Evolutionary conservation across 169 alveolate species (phyloP).

Genomic region (Blepharisma undulans): DNA sequence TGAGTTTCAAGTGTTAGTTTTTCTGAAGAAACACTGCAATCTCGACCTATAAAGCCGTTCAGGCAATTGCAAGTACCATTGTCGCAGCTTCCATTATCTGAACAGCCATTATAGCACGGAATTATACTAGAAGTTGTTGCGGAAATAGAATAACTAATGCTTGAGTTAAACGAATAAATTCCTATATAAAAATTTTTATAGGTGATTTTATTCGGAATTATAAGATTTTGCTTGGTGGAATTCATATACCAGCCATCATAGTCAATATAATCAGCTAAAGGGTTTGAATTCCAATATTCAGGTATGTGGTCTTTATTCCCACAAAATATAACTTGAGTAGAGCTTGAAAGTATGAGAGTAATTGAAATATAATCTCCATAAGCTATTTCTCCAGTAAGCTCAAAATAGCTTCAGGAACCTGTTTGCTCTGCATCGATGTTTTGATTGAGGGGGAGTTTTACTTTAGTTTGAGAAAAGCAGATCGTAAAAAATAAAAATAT

Average conservation of each 20-base stretch:
- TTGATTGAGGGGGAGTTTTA: background rate
- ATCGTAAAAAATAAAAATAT: background rate
- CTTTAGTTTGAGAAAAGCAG: background rate
- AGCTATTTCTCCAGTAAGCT: background rate
- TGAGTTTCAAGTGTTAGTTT: background rate
- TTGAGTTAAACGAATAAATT: background rate
- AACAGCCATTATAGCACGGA: background rate
- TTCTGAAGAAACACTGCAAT: background rate
- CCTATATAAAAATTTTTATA: background rate
- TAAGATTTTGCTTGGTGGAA: background rate
- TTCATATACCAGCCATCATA: background rate
- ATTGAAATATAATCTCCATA: background rate
- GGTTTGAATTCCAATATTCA: background rate
- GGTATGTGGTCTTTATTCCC: background rate
- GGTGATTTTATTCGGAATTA: background rate
- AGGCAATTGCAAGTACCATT: background rate
- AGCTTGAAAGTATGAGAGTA: background rate
- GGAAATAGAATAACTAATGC: background rate
- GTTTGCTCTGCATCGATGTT: background rate
- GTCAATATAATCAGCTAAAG: background rate
- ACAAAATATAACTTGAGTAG: background rate
- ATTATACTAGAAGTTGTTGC: background rate
- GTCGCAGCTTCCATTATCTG: background rate
- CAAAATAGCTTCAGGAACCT: background rate
- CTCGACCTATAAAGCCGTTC: background rate